Base-by-base conservation (phyloP, 176 grass and related monocot species). In the Oryza glaberrima region DNA sequence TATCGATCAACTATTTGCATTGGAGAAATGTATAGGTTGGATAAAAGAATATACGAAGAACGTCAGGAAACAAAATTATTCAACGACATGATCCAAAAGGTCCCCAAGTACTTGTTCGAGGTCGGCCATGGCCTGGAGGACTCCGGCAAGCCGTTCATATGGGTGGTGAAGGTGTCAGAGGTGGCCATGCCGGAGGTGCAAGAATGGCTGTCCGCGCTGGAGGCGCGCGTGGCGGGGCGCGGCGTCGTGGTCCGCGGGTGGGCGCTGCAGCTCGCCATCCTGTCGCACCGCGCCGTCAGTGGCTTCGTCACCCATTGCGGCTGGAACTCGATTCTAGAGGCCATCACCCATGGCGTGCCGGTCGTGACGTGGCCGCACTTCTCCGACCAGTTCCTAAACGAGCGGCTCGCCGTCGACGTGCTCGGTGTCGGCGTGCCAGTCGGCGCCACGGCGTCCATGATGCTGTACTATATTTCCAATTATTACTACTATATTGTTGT, bases 151-250 rank as follows among this genome's bases (percentile, higher is more conserved):
- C 93, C 93, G 4, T 95, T 95, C 54, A 60, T 95, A 22, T 95
- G 93, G 93, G 93, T 92, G 44, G 79, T 90, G 41, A 92, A 95
- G 72, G 79, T 80, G 11, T 5, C 70, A 0, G 93, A 95, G 58
- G 68, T 45, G 19, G 40, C 73, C 1, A 4, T 67, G 2, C 72
- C 87, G 34, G 71, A 86, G 40, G 88, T 77, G 43, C 60, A 19
- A 26, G 49, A 63, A 65, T 87, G 91, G 81, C 52, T 81, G 2
- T 2, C 36, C 11, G 60, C 38, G 11, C 69, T 92, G 0, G 88
- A 88, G 75, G 58, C 51, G 12, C 82, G 72, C 45, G 48, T 40
- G 6, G 81, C 77, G 9, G 70, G 52, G 23, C 88, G 78, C 0
- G 88, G 85, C 6, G 76, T 90, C 1, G 79, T 87, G 26, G 58